A percentile compares a stretch with the other conserved stretches of the same genome.
Evolutionary conservation across 176 grass and related monocot genomes (phyloP).

Genomic region (Cenchrus fungigraminus): DNA sequence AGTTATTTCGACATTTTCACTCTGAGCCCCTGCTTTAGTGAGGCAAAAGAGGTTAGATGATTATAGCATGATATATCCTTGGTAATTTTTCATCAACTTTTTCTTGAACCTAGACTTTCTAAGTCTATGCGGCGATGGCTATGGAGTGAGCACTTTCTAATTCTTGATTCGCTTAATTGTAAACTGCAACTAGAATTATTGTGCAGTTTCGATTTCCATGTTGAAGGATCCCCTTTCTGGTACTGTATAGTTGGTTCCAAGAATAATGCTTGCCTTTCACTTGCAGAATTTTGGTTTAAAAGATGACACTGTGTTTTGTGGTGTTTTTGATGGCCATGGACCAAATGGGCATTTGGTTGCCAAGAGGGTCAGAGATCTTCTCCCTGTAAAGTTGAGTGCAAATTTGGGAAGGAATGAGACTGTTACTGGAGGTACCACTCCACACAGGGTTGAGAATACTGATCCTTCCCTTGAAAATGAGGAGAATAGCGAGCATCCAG

Average conservation of each 20-base stretch:
- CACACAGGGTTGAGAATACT: constrained; percentile 38
- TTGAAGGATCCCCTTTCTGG: constrained; percentile 3
- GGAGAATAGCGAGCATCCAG: constrained; percentile 49
- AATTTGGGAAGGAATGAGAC: constrained; percentile 49
- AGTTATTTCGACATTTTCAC: not conserved
- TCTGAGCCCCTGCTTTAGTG: not conserved
- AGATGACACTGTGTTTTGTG: constrained; percentile 78
- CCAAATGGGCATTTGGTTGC: constrained; percentile 90
- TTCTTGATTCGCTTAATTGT: constrained; percentile 17
- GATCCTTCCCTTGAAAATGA: constrained; percentile 36
- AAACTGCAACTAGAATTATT: not conserved
- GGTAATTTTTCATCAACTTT: not conserved
- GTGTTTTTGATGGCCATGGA: constrained; percentile 96
- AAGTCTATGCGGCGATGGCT: not conserved
- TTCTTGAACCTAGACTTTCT: not conserved
- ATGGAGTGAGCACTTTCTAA: not conserved
- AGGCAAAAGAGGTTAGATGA: not conserved
- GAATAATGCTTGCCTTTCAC: constrained; percentile 23
- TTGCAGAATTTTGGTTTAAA: constrained; percentile 81
- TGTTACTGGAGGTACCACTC: constrained; percentile 41
- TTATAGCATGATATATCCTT: not conserved
- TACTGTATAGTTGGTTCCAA: constrained; percentile 20
- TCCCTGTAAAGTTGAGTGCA: constrained; percentile 67
- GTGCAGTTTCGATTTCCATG: constrained; percentile 5
- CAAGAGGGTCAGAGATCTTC: constrained; percentile 93